phyloP scores from a whole-genome alignment of 306 rosid species.

The Biancaea sappan region DNA sequence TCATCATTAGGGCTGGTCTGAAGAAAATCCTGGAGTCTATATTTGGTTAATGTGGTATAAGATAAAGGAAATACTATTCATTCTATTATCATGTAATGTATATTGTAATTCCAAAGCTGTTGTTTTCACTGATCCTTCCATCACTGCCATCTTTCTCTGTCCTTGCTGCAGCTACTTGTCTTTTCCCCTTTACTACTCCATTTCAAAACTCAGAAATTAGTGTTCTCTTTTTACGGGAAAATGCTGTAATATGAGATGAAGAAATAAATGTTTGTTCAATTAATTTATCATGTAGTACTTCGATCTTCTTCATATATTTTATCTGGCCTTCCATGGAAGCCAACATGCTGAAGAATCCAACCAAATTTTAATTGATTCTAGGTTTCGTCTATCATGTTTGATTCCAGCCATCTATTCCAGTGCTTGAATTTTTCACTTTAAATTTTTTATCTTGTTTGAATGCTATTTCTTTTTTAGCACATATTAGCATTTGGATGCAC shows the following conservation, averaged over 20 bases:
- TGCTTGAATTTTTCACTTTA: neutral
- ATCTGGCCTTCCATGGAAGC: neutral
- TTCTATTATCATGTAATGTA: neutral
- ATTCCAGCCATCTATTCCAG: slow-evolving; percentile 4
- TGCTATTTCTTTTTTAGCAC: slow-evolving; percentile 4
- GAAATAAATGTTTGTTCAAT: neutral
- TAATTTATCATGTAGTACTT: too few species aligned
- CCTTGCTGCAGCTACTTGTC: neutral
- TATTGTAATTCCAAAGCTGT: neutral
- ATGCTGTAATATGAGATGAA: neutral
- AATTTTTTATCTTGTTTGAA: slow-evolving; percentile 17
- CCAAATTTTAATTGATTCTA: neutral
- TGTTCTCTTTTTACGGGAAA: too few species aligned
- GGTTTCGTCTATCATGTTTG: slow-evolving; percentile 2
- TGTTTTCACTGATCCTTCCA: neutral
- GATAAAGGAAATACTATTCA: neutral
- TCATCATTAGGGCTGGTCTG: neutral
- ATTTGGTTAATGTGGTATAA: neutral
- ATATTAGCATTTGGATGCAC: neutral
- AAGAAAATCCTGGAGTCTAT: neutral
- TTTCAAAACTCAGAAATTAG: too few species aligned
- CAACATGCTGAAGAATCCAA: neutral
- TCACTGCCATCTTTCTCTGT: neutral
- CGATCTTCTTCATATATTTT: neutral
- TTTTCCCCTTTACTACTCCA: too few species aligned